These are phyloP conservation scores for Casuarina cunninghamiana DNA, from an alignment of 306 rosid species.

Conservation along the genomic window DNA sequence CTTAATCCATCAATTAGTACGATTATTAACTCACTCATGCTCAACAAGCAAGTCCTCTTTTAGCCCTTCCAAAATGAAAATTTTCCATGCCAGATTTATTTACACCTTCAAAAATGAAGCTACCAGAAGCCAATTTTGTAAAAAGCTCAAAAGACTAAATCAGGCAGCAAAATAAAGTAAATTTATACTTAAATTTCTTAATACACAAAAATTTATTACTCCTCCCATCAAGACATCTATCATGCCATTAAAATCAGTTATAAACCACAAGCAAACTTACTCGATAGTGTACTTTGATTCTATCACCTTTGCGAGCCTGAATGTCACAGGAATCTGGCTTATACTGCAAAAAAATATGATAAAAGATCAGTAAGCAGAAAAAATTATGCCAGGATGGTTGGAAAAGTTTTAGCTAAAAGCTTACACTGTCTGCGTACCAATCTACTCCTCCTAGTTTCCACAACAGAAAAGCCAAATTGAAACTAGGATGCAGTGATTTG, in stretches of 20 bases:
- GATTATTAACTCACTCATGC: neutral
- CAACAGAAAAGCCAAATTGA: neutral
- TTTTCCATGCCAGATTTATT: neutral
- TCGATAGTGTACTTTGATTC: slow-evolving; percentile 87
- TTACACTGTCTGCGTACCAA: neutral
- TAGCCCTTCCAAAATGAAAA: neutral
- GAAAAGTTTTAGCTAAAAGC: neutral
- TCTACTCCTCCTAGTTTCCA: neutral
- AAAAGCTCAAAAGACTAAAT: neutral
- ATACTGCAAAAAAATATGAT: slow-evolving; percentile 51
- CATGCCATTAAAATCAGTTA: neutral
- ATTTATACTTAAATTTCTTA: neutral
- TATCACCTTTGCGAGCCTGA: slow-evolving; percentile 93
- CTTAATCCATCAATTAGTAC: neutral
- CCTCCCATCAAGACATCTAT: neutral
- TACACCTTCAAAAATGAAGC: neutral
- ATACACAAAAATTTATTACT: neutral
- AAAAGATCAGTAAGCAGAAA: slow-evolving; percentile 19
- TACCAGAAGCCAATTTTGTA: neutral
- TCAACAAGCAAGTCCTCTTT: neutral
- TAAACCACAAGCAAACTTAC: slow-evolving; percentile 46
- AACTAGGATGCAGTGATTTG: neutral
- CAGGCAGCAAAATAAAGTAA: neutral
- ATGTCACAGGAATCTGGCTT: slow-evolving; percentile 79
- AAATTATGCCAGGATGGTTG: neutral